Base-by-base conservation (phyloP, 805 yeast species). In the Lipomyces orientalis region DNA sequence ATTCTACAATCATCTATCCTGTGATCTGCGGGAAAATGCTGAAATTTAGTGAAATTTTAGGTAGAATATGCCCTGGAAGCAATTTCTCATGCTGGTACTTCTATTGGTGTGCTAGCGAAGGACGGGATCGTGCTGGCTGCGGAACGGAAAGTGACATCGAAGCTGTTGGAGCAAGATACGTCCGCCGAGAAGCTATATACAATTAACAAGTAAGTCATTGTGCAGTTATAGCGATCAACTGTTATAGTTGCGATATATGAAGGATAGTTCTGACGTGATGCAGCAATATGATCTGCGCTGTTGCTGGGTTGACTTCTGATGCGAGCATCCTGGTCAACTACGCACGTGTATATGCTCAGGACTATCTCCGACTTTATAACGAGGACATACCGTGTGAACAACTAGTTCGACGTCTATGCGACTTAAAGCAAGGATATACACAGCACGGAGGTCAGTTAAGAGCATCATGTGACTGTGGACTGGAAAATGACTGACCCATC, bases 281-380 rank as follows among this genome's bases (percentile, higher is more conserved):
- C 33, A 76, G 76, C 76, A 87, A 88, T 73, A 89, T 88, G 81
- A 84, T 93, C 61, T 91, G 96, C 75, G 97, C 98, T 0, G 99
- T 95, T 43, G 99, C 99, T 0, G 99, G 99, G 60, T 88, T 95
- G 87, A 95, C 95, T 55, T 94, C 98, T 0, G 99, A 95, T 80
- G 99, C 99, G 1, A 89, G 91, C 43, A 93, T 93, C 64, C 84
- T 95, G 73, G 90, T 95, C 71, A 90, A 91, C 79, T 87, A 87
- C 73, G 96, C 97, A n/a, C 85, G 99, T 74, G 85, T 87, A 29
- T 81, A 83, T 67, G 97, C 97, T 4, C 99, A 95, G 80, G 84
- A 84, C 73, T 90, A 95, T 79, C 83, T 95, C 73, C 88, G 91
- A 78, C 86, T 90, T 19, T 95, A 93, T 79, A 90, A 90, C 77